Conservation (phyloP, 169 alveolate genomes). For the Eimeria sp. region DNA sequence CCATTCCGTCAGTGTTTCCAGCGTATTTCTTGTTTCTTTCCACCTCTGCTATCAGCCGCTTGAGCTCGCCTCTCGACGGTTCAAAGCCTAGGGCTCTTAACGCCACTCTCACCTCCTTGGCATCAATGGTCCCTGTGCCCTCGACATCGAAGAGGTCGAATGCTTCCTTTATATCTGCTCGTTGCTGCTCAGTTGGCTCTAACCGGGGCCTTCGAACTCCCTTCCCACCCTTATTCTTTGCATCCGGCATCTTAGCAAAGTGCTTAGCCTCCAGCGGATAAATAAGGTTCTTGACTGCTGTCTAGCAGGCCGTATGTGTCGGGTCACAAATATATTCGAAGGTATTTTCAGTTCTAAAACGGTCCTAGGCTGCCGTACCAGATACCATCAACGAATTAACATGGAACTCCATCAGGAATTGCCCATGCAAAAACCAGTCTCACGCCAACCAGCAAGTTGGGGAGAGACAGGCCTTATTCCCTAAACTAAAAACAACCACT, state of each 20-base stretch:
- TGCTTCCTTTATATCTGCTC: slow-evolving; percentile 95
- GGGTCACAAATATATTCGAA: neutral
- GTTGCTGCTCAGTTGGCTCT: slow-evolving; percentile 78
- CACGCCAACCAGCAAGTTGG: neutral
- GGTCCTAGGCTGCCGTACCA: neutral
- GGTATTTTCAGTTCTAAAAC: neutral
- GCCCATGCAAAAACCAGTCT: too few relatives aligned
- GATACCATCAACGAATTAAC: neutral
- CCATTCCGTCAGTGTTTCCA: slow-evolving; percentile 22
- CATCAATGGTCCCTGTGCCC: slow-evolving; percentile 93
- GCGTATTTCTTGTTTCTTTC: slow-evolving; percentile 77
- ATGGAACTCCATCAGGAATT: too few relatives aligned
- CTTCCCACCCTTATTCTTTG: slow-evolving; percentile 34
- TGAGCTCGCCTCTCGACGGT: slow-evolving; percentile 96
- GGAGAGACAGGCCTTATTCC: neutral
- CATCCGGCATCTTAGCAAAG: slow-evolving; percentile 27
- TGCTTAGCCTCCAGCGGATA: neutral
- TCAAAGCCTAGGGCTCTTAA: slow-evolving; percentile 99
- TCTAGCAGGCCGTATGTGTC: neutral
- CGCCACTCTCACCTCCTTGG: slow-evolving; percentile 98
- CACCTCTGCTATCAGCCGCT: slow-evolving; percentile 87
- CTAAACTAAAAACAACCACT: neutral
- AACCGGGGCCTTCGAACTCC: slow-evolving; percentile 52
- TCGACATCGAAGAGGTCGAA: slow-evolving; percentile 98
- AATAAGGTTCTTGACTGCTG: neutral